Evolutionary conservation across 2,329 filamentous ascomycete genomes (phyloP).

Genomic region (Cordyceps javanica): DNA sequence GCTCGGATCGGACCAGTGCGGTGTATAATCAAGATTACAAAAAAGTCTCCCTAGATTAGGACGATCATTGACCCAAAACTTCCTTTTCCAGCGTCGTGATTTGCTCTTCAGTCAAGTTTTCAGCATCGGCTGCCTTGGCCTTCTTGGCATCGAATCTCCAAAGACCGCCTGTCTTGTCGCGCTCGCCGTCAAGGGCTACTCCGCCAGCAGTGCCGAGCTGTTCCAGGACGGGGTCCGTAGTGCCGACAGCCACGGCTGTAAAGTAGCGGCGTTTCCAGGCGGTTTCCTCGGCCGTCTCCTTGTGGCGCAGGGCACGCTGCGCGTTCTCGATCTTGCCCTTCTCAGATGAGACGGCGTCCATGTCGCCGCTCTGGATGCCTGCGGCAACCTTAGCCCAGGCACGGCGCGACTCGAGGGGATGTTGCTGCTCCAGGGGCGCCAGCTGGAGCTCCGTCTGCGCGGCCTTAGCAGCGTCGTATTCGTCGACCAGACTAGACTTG

Average conservation of each 20-base stretch:
- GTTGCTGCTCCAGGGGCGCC: constrained; percentile 69
- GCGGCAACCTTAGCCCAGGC: constrained; percentile 84
- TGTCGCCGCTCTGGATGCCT: constrained; percentile 74
- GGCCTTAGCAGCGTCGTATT: constrained; percentile 52
- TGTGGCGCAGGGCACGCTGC: constrained; percentile 67
- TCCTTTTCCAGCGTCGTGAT: constrained; percentile 40
- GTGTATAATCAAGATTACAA: neutral
- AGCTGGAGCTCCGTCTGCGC: constrained; percentile 63
- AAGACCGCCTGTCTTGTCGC: constrained; percentile 54
- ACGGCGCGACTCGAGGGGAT: constrained; percentile 78
- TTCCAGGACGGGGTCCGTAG: constrained; percentile 38
- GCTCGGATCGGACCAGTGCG: neutral
- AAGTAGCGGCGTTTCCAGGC: constrained; percentile 87
- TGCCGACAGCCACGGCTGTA: constrained; percentile 37
- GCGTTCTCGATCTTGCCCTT: constrained; percentile 88
- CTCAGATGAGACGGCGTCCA: constrained; percentile 70
- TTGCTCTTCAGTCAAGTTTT: constrained; percentile 33
- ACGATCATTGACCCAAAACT: constrained; percentile 31
- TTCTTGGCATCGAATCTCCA: constrained; percentile 52
- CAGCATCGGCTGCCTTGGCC: constrained; percentile 31
- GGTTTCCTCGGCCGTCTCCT: constrained; percentile 67
- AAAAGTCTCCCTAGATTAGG: neutral
- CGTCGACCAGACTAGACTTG: constrained; percentile 44
- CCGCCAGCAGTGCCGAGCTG: constrained; percentile 40
- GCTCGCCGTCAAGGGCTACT: constrained; percentile 44